Evolutionary conservation across 345 rosid genomes (phyloP).

Genomic region (Eucalyptus caleyi): DNA sequence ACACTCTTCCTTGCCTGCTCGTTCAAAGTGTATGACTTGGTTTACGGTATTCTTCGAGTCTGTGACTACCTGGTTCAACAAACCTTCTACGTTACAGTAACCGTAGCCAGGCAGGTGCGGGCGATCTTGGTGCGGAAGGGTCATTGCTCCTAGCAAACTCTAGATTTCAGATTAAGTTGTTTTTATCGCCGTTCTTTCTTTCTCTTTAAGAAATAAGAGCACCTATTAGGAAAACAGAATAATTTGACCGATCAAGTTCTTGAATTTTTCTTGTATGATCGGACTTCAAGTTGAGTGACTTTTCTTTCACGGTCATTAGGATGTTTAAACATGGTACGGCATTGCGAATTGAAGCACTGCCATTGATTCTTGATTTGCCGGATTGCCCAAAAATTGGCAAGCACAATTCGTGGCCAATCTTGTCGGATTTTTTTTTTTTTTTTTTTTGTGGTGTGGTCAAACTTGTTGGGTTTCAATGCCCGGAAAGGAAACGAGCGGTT

Average conservation of each 20-base stretch:
- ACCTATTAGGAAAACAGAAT: neutral
- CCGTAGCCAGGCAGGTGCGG: neutral
- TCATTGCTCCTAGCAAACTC: neutral
- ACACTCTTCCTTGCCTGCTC: neutral
- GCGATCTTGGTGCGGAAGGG: neutral
- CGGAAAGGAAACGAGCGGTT: neutral
- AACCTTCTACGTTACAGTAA: neutral
- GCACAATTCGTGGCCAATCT: neutral
- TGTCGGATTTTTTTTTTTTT: too few species aligned
- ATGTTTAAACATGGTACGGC: neutral
- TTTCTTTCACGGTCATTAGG: neutral
- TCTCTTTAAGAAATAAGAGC: neutral
- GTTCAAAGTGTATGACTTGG: neutral
- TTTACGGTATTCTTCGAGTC: neutral
- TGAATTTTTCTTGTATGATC: neutral
- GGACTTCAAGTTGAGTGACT: neutral
- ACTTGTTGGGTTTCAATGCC: neutral
- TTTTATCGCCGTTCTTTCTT: neutral
- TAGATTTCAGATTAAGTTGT: neutral
- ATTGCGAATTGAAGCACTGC: neutral
- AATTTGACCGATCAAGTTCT: neutral
- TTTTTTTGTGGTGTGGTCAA: neutral
- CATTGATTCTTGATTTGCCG: neutral
- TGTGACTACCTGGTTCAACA: neutral
- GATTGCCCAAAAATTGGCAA: neutral